Percentiles rank a stretch among this genome's conserved stretches.
These are phyloP conservation scores for Didymella glomerata DNA, from an alignment of 2,329 filamentous ascomycete genomes.

Conservation along the genomic window DNA sequence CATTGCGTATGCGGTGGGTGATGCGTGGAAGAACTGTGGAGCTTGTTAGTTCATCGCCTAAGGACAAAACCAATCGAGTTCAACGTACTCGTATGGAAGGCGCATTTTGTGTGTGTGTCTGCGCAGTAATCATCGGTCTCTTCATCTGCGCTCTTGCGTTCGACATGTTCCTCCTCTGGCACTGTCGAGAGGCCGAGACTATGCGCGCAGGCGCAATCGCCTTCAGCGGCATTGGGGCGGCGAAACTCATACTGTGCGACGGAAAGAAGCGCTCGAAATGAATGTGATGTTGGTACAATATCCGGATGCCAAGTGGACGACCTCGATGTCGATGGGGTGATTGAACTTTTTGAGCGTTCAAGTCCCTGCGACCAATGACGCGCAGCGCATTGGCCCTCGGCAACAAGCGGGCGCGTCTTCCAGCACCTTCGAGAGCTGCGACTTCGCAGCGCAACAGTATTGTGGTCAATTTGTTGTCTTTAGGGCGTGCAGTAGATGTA, in stretches of 20 bases:
- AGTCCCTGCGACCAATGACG: slow-evolving; percentile 25
- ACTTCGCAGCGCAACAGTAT: slow-evolving; percentile 4
- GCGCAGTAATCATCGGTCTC: slow-evolving; percentile 35
- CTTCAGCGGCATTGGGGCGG: slow-evolving; percentile 47
- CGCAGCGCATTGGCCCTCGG: slow-evolving; percentile 30
- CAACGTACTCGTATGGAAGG: slow-evolving; percentile 44
- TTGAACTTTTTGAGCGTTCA: slow-evolving; percentile 20
- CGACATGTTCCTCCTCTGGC: slow-evolving; percentile 44
- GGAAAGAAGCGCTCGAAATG: slow-evolving; percentile 15
- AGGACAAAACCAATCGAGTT: no score
- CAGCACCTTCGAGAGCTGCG: slow-evolving; percentile 34
- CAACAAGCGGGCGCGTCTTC: slow-evolving; percentile 32
- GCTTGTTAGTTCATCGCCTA: slow-evolving; percentile 25
- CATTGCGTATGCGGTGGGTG: slow-evolving; percentile 67
- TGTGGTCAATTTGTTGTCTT: neutral
- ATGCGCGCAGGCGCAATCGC: slow-evolving; percentile 45
- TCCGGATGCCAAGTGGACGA: slow-evolving; percentile 5
- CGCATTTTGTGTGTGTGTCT: slow-evolving; percentile 32
- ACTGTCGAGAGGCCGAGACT: slow-evolving; percentile 41
- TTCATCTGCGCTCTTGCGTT: slow-evolving; percentile 36
- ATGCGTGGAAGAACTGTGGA: slow-evolving; percentile 50
- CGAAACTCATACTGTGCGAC: slow-evolving; percentile 45
- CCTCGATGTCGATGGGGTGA: slow-evolving; percentile 19
- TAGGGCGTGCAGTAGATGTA: no score
- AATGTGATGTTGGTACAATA: slow-evolving; percentile 26